Percentiles rank a stretch among this genome's conserved stretches.
Conservation (phyloP, 75 land plant species). For the Pinus albicaulis region DNA sequence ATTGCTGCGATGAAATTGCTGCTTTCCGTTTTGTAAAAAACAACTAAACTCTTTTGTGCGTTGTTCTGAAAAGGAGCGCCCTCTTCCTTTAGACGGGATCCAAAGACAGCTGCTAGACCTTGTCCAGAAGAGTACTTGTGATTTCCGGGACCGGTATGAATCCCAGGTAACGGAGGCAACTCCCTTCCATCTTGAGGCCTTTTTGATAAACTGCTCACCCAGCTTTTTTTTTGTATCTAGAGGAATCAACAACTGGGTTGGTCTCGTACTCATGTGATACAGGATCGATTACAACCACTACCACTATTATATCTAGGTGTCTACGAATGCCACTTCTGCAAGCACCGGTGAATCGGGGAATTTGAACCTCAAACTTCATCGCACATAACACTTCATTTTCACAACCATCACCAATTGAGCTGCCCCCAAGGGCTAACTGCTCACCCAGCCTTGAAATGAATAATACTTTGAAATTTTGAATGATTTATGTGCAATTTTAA, state of each 20-base stretch:
- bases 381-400: no score
- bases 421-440: constrained; percentile 3
- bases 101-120: constrained; percentile 51
- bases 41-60: constrained; percentile 53
- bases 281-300: no score
- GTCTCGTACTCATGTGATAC: no score
- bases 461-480: no score
- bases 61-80: constrained; percentile 63
- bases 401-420: no score
- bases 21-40: constrained; percentile 58
- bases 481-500: no score
- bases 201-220: constrained; percentile 20
- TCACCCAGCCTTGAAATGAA: neutral
- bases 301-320: no score
- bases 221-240: no score
- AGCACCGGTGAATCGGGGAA: no score
- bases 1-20: constrained; percentile 42
- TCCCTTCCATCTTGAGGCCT: constrained; percentile 36
- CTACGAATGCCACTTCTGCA: no score
- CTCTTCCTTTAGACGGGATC: constrained; percentile 41
- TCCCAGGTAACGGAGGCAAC: constrained; percentile 48
- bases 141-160: constrained; percentile 71
- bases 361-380: no score
- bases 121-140: constrained; percentile 36
- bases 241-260: no score